Evolutionary conservation across 2,329 filamentous ascomycete genomes (phyloP), one percentile per base, ranked within the genome.

Genomic region (Plectosphaerella plurivora): DNA sequence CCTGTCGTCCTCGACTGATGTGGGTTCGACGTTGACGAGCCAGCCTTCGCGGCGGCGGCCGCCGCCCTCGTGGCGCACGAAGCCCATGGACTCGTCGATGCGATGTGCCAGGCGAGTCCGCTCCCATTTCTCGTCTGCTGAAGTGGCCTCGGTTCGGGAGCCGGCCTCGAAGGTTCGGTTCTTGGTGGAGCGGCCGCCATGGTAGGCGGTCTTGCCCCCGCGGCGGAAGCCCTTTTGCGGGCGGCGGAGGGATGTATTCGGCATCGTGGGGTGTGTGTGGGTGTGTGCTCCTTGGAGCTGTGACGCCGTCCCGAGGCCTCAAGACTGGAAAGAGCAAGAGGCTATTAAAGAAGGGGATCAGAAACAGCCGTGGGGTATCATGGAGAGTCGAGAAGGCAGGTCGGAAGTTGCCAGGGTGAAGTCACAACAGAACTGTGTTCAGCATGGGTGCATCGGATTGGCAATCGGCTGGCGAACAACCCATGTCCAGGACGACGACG

Each of bases 11-110:
- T 96, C 78, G 76, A 99, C 79, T 12, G 85, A 84, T 0, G 94
- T 97, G 39, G 91, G 86, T 67, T 96, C 90, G 74, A 97, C 89
- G 65, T 97, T 99, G 61, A 93, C 90, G 4, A 99, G 82, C 94
- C 94, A 99, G 58, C 95, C 92, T 48, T 88, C 82, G 65, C 86
- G 88, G 61, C 75, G 78, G 72, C 87, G 91, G 66, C 88, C 94
- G 66, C 88, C 94, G 33, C 89, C 86, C 59, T 99, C 95, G 67
- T 92, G 97, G 49, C 93, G 88, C 35, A 86, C 80, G 68, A 99
- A 99, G 50, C 94, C 95, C 85, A 97, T 94, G 56, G 82, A 81
- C 74, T 97, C 94, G 74, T 99, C 95, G 66, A 99, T 97, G 63
- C 79, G 83, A 72, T 96, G 84, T 33, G 91, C 91, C 49, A 96